Evolutionary conservation across 2,329 filamentous ascomycete species (phyloP).

Genomic region (Aspergillus ochraceoroseus): DNA sequence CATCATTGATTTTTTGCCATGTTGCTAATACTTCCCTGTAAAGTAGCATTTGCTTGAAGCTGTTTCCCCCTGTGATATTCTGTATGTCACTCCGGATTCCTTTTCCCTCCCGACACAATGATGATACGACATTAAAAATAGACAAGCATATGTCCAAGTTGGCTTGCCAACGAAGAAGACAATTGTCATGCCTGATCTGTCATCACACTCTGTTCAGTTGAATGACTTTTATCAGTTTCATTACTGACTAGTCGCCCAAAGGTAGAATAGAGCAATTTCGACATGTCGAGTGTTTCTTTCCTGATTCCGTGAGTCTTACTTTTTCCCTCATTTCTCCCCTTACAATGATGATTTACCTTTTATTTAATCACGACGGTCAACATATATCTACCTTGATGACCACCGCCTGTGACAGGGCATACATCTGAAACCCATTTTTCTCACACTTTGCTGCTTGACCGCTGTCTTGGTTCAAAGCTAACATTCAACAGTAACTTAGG

Average conservation of each 20-base stretch:
- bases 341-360: conserved; percentile 62
- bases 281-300: not conserved
- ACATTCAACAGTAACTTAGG: conserved; percentile 10
- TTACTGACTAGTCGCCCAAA: conserved; percentile 26
- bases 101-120: conserved; percentile 49
- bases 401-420: conserved; percentile 70
- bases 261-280: not conserved
- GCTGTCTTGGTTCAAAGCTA: conserved; percentile 1
- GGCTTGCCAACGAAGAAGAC: conserved; percentile 48
- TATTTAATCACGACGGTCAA: conserved; percentile 80
- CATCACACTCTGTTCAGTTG: conserved; percentile 22
- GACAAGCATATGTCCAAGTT: conserved; percentile 99
- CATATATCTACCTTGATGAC: conserved; percentile 75
- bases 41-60: too few relatives aligned
- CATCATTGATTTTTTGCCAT: conserved; percentile 4
- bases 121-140: conserved; percentile 76
- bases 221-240: conserved; percentile 19
- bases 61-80: too few relatives aligned
- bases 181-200: conserved; percentile 49
- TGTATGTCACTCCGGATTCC: conserved; percentile 17
- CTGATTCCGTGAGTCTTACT: conserved; percentile 20
- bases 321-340: conserved; percentile 10
- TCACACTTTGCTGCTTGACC: not conserved
- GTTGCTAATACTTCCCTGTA: conserved; percentile 21
- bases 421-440: conserved; percentile 29